Base-by-base conservation (phyloP, 2,329 filamentous ascomycete genomes). In the Zymoseptoria brevis region DNA sequence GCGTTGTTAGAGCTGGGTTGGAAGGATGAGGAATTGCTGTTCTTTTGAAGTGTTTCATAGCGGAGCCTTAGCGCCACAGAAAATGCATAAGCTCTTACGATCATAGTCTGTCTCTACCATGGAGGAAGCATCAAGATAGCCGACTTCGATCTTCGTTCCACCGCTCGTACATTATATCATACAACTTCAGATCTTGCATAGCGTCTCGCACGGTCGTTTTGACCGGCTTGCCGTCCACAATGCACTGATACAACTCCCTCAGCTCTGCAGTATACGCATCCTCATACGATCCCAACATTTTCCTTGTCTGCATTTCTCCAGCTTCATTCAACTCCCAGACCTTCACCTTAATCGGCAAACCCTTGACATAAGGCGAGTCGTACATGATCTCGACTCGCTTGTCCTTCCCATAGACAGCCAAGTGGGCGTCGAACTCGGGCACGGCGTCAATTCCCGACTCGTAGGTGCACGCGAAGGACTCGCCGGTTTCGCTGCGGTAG, bases 11-110 rank as follows among this genome's bases (percentile, higher is more conserved):
- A 77, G 11, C 76, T 87, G 72, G 89, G 89, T 0, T 95, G 89
- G 88, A 77, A 72, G 8, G 86, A 90, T 62, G 81, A 86, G 13
- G 84, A 92, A 70, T 68, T 94, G 65, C 71, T 92, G 65, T 90
- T 93, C 74, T 95, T 94, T 69, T 94, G 58, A 63, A 45, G 35
- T 16, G 35, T 45, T 45, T 16, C 16, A 13, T 45, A 16, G 35
- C 35, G 35, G 16, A 45, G 13, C 35, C 13, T n/a, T 45, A n/a
- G 13, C 35, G 35, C 13, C 16, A 45, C 13, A 7, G 35, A 45
- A n/a, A 13, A 45, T 45, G 35, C 13, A n/a, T n/a, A 16, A 45
- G 5, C 13, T 45, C 16, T 45, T 16, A 13, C 35, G 35, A 2
- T 4, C 35, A 41, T 41, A 41, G 11, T 41, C 1, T 4, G 16